Evolutionary conservation across 169 alveolate genomes (phyloP), one percentile per base, ranked within the genome.

Genomic region (Theileria equi): DNA sequence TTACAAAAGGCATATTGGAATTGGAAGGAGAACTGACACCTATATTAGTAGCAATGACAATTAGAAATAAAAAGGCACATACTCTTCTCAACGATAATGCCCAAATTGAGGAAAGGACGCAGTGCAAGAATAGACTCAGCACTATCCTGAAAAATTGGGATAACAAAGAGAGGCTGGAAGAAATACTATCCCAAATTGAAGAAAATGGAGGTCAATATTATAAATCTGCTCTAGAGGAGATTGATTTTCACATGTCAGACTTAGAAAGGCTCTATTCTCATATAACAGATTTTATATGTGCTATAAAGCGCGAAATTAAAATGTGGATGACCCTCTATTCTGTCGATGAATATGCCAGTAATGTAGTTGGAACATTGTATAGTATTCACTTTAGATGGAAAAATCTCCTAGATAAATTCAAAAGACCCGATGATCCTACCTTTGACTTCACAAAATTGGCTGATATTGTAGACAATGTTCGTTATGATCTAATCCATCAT

Each of bases 11-110:
- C 7, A 90, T 96, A 34, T 80, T 97, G 28, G 98, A 93, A 69
- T 87, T 96, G 16, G 99, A 96, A 70, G 99, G 98, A 1, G 98
- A 95, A 16, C 82, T 95, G 44, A 95, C 98, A 1, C 98, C 98
- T 16, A 96, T 97, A 2, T 86, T 96, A 62, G 98, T 94, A 13
- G 93, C 96, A 13, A 88, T 96, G 94, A 98, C 96, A 11, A 80
- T 84, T 31, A 69, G 92, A 19, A 81, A 87, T 64, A 80, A 86
- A 28, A 77, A 80, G 55, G 90, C 92, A 3, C 88, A 87, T 54
- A 50, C 58, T 35, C 26, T 87, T n/a, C 60, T 87, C 28, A 87
- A 87, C 47, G 92, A 87, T 28, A 82, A 79, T 36, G 59, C 73
- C 31, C 81, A 76, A 17, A 80, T 81, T 26, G 8, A 44, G 23